A percentile compares a stretch with the other conserved stretches of the same genome.
Conservation (phyloP, 345 rosid genomes). For the Odontarrhena argentea region DNA sequence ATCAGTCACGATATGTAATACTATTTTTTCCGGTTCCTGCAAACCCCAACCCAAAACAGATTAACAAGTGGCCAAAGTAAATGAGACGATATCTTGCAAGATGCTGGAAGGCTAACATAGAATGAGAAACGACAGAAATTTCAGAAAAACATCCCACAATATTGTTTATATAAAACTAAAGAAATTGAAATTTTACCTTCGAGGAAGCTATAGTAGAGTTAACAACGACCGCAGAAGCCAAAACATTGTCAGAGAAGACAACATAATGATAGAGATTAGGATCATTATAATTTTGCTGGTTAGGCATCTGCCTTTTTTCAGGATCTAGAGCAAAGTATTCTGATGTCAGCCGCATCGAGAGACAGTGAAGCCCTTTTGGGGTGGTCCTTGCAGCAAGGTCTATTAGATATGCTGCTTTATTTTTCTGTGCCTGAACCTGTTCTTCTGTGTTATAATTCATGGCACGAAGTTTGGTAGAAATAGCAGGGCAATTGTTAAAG, state of each 20-base stretch:
- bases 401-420: slow-evolving; percentile 66
- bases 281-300: slow-evolving; percentile 56
- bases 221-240: slow-evolving; percentile 87
- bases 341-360: slow-evolving; percentile 81
- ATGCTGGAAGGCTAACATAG: slow-evolving; percentile 4
- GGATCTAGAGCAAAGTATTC: slow-evolving; percentile 67
- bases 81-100: slow-evolving; percentile 8
- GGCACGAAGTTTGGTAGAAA: slow-evolving; percentile 73
- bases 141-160: neutral
- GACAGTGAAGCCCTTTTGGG: slow-evolving; percentile 94
- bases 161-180: slow-evolving; percentile 1
- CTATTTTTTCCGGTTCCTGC: slow-evolving; percentile 74
- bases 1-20: slow-evolving; percentile 85
- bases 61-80: slow-evolving; percentile 28
- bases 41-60: slow-evolving; percentile 28
- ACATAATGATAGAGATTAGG: slow-evolving; percentile 70
- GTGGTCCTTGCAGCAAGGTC: slow-evolving; percentile 88
- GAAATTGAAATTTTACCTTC: slow-evolving; percentile 48
- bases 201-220: slow-evolving; percentile 74
- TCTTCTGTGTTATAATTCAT: slow-evolving; percentile 77
- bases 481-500: slow-evolving; percentile 65
- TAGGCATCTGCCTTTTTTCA: slow-evolving; percentile 69
- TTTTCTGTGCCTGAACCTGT: slow-evolving; percentile 65
- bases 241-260: slow-evolving; percentile 81
- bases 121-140: neutral